Base-by-base conservation (phyloP, 2,329 filamentous ascomycete species). In the Rutstroemia sp. region DNA sequence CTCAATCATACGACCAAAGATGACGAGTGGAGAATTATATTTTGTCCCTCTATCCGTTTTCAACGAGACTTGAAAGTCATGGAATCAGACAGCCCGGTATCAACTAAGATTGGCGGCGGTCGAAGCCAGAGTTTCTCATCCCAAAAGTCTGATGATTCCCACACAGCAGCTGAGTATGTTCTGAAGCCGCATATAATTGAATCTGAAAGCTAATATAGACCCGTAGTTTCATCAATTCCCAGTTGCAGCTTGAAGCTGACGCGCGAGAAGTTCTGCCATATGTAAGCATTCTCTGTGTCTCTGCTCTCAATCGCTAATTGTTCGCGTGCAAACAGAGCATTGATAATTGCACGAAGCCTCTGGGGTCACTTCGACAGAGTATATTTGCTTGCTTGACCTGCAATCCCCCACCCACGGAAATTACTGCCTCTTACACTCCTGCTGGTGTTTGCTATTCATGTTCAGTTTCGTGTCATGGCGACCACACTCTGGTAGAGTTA, bases 391-490 rank as follows among this genome's bases (percentile, higher is more conserved):
- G 94, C 65, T 74, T 97, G 47, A 97, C 92, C 10, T 99, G 94
- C 76, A 95, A 91, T 60, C 91, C 94, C 8, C 82, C 88, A 8
- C 88, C 91, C 1, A 66, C 77, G 2, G 79, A 81, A 46, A 69
- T 79, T 1, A 75, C 80, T 45, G 83, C 85, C 50, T 75, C 85
- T 0, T 88, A 87, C 70, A 81, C 76, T 7, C 78, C 87, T 6
- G 94, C 92, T 3, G 94, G 89, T 25, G 83, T 99, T 56, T 99
- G 94, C 77, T 99, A 99, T 68, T 89, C 92, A 21, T 99, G 94
- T 75, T 96, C 92, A 6, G 90, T 99, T 58, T 88, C 92, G 65
- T 99, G 94, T 70, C 94, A 99, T 68, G 92, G 94, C 63, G 92
- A 97, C 68, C 94, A 99, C 70, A 88, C 81, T 1, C 83, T 99